A percentile compares a stretch with the other conserved stretches of the same genome.
Conservation (phyloP, 495 filamentous ascomycete genomes). For the Lasiosphaeriaceae sp. region DNA sequence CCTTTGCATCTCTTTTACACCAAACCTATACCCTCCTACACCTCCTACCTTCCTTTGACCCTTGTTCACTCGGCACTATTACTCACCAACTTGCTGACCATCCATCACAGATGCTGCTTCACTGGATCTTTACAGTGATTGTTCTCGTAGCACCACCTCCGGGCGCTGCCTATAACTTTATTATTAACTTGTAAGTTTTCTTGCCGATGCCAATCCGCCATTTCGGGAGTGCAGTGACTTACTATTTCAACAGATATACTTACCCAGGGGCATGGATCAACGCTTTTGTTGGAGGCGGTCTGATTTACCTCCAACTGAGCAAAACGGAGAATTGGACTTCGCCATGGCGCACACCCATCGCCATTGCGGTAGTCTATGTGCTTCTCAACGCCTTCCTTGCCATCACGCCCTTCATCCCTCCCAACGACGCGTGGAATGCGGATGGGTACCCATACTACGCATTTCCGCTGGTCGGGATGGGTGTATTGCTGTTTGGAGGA, state of each 20-base stretch:
- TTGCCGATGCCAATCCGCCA: not conserved
- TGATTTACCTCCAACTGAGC: slow-evolving; percentile 45
- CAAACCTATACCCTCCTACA: too few relatives aligned
- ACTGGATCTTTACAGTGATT: slow-evolving; percentile 48
- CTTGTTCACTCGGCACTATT: too few relatives aligned
- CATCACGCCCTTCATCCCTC: slow-evolving; percentile 48
- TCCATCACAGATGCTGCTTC: slow-evolving; percentile 39
- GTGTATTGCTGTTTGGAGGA: slow-evolving; percentile 42
- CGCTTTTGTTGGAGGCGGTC: slow-evolving; percentile 44
- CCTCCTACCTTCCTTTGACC: too few relatives aligned
- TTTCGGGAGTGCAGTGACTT: not conserved
- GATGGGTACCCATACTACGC: slow-evolving; percentile 49
- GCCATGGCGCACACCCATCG: slow-evolving; percentile 42
- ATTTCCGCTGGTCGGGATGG: slow-evolving; percentile 49
- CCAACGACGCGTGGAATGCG: slow-evolving; percentile 47
- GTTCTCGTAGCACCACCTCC: slow-evolving; percentile 48
- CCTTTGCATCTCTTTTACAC: not conserved
- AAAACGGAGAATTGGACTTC: slow-evolving; percentile 41
- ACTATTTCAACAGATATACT: slow-evolving; percentile 32
- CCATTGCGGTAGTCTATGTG: slow-evolving; percentile 40
- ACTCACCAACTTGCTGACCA: too few relatives aligned
- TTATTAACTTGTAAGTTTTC: slow-evolving; percentile 41
- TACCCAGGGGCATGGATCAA: slow-evolving; percentile 54
- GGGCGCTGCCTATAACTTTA: slow-evolving; percentile 41
- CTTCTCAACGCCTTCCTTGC: slow-evolving; percentile 49